Conservation (phyloP, 2,329 filamentous ascomycete species). For the Penicillium italicum region DNA sequence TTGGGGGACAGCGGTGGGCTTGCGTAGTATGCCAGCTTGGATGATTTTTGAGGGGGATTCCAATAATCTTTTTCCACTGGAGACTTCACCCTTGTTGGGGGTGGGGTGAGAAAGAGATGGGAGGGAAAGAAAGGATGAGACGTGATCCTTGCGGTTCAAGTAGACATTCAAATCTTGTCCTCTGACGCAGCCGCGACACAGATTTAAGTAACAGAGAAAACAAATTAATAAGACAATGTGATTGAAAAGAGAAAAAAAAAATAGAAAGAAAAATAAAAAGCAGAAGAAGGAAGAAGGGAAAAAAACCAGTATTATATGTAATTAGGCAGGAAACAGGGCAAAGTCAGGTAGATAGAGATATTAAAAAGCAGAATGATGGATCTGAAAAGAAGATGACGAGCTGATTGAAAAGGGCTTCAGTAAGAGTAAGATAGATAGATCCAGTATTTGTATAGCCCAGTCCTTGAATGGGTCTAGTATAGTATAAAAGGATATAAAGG, state of each 20-base stretch:
- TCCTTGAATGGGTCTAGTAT: background rate
- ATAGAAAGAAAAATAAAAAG: background rate
- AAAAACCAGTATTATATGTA: background rate
- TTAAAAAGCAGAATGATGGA: background rate
- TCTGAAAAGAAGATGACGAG: conserved; percentile 11
- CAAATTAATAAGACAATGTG: background rate
- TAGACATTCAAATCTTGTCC: conserved; percentile 11
- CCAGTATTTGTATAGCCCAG: background rate
- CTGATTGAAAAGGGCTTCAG: background rate
- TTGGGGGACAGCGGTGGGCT: conserved; percentile 62
- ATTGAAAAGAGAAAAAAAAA: background rate
- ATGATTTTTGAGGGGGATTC: conserved; percentile 14
- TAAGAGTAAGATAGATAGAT: conserved; percentile 1
- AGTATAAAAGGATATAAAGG: conserved; percentile 2
- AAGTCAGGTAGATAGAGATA: background rate
- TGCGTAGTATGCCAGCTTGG: conserved; percentile 64
- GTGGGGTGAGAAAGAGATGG: background rate
- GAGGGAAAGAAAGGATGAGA: background rate
- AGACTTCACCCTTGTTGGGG: background rate
- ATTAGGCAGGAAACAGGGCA: conserved; percentile 4
- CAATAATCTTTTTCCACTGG: background rate
- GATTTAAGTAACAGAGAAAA: conserved; percentile 6
- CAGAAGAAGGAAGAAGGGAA: background rate
- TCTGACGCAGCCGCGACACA: conserved; percentile 6
- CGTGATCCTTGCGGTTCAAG: conserved; percentile 7